Evolutionary conservation across 2,329 filamentous ascomycete genomes (phyloP).

Genomic region (Cytospora piceicola): DNA sequence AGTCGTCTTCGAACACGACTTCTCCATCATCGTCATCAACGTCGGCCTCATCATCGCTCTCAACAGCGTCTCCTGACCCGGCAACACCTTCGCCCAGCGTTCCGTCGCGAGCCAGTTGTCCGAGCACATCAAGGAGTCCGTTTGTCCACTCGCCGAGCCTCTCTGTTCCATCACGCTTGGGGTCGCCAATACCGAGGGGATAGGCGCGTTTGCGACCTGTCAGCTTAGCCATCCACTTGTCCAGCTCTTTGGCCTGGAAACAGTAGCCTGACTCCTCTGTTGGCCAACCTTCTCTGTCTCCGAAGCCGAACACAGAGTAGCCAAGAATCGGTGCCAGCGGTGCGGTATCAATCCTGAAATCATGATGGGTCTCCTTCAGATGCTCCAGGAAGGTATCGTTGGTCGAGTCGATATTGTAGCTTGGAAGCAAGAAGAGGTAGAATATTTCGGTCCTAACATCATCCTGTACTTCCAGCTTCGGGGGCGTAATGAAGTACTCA

Average conservation of each 20-base stretch:
- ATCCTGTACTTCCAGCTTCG: constrained; percentile 58
- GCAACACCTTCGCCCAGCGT: constrained; percentile 66
- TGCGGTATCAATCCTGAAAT: constrained; percentile 93
- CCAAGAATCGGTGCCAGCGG: constrained; percentile 77
- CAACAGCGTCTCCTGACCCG: constrained; percentile 80
- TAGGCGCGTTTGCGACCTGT: constrained; percentile 85
- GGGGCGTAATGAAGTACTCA: constrained; percentile 83
- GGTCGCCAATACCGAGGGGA: constrained; percentile 85
- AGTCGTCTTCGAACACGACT: constrained; percentile 52
- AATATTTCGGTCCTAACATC: constrained; percentile 63
- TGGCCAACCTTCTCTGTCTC: constrained; percentile 90
- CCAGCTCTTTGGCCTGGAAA: constrained; percentile 85
- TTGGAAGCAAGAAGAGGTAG: constrained; percentile 84
- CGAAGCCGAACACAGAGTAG: constrained; percentile 93
- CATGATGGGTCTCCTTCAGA: constrained; percentile 89
- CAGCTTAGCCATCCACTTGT: constrained; percentile 97
- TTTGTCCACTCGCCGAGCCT: constrained; percentile 76
- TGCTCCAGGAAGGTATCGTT: constrained; percentile 87
- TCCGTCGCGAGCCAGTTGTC: constrained; percentile 63
- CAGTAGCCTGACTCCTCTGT: constrained; percentile 90
- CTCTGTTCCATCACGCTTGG: constrained; percentile 71
- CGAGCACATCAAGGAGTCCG: constrained; percentile 74
- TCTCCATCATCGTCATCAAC: constrained; percentile 63
- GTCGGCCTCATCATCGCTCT: constrained; percentile 78
- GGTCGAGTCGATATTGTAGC: constrained; percentile 94